Conservation (phyloP, 2,329 filamentous ascomycete species). For the Monosporascus sp. region DNA sequence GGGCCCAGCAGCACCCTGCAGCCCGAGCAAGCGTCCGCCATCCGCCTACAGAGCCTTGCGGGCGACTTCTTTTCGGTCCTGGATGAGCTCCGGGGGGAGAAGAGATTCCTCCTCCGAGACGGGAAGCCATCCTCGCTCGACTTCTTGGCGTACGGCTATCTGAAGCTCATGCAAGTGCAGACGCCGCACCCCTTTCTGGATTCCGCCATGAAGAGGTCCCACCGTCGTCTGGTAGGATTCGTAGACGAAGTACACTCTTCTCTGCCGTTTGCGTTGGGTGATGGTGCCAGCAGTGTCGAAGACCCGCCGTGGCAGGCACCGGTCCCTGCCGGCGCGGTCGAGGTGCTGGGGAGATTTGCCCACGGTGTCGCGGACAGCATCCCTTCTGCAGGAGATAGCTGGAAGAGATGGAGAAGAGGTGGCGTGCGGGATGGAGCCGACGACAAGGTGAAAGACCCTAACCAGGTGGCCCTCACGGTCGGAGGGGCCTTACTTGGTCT, state of each 20-base stretch:
- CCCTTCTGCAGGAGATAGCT: constrained; percentile 25
- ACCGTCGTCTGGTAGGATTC: constrained; percentile 18
- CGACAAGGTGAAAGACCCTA: constrained; percentile 17
- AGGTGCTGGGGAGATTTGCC: constrained; percentile 20
- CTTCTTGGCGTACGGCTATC: constrained; percentile 74
- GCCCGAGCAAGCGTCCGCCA: constrained; percentile 66
- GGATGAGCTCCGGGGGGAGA: constrained; percentile 52
- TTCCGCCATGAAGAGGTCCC: constrained; percentile 19
- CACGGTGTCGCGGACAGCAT: constrained; percentile 26
- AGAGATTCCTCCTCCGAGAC: constrained; percentile 46
- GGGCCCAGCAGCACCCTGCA: constrained; percentile 42
- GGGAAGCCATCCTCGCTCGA: constrained; percentile 59
- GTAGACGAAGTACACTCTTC: constrained; percentile 10
- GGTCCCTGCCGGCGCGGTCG: constrained; percentile 7
- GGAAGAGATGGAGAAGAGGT: constrained; percentile 29
- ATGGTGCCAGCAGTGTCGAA: background rate
- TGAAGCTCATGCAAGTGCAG: constrained; percentile 61
- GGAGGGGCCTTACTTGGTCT: constrained; percentile 30
- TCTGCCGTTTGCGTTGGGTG: background rate
- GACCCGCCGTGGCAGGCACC: constrained; percentile 17
- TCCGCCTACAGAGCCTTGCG: constrained; percentile 70
- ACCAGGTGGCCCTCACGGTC: constrained; percentile 28
- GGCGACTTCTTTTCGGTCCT: constrained; percentile 67
- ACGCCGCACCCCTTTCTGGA: constrained; percentile 41
- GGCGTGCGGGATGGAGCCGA: constrained; percentile 21